Base-by-base conservation (phyloP, 768 basidiomycete genomes). In the Termitomyces sp. region DNA sequence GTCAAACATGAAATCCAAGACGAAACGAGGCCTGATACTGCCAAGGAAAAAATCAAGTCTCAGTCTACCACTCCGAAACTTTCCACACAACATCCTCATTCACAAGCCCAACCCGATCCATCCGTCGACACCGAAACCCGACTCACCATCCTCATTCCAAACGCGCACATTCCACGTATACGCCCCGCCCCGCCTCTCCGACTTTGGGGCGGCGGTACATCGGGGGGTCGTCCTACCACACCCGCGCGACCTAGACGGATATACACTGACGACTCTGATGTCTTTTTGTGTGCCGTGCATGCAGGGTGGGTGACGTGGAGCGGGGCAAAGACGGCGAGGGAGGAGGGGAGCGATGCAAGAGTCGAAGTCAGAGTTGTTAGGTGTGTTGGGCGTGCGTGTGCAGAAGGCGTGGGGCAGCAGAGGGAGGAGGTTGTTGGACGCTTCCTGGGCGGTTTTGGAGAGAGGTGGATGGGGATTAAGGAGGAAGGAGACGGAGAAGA, bases 211-310 rank as follows among this genome's bases (percentile, higher is more conserved):
- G 87, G 84, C 21, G 86, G 84, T 7, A 66, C 78, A 35, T 74
- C 60, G 64, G 75, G 58, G 64, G 75, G 58, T 59, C 79, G 51
- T 11, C 46, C 55, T 26, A 46, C 73, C 19, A 3, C 30, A 0
- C 17, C 22, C 60, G 17, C 55, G 34, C 22, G 51, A 48, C 59
- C 58, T 43, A 59, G 83, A 40, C 60, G 84, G 45, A 76, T 88
- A 35, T 90, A 90, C 69, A 90, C 88, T 0, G 87, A 90, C 68
- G 88, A 90, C 68, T 88, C 86, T 9, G 85, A 88, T 61, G 63
- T 88, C 49, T 81, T 87, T 63, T 64, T 85, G 40, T 85, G 84
- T 53, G 86, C 84, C 2, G 68, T 90, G 45, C 88, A 90, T 60
- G 75, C 85, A 0, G 88, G 88, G 5, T 78, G 75, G 74, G 59